Evolutionary conservation across 192 early-diverging fungal genomes (phyloP), one percentile per base, ranked within the genome.

Genomic region (Coemansia erecta): DNA sequence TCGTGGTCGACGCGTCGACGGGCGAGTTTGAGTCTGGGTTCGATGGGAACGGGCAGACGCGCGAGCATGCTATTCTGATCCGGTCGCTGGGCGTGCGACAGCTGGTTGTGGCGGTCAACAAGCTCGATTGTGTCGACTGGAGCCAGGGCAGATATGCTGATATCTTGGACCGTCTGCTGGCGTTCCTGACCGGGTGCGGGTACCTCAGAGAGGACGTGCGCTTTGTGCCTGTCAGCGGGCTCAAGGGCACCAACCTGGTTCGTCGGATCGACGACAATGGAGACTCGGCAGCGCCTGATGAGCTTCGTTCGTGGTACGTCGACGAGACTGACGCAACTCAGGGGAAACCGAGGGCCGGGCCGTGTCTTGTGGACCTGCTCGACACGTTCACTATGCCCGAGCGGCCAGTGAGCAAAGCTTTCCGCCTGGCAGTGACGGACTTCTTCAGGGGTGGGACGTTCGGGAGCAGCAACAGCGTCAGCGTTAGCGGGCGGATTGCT

Each of bases 11-110:
- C 67, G 85, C 90, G 4, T 84, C 88, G 0, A 83, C 81, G 0
- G 95, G 95, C 33, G 95, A 89, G 53, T 98, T 99, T 68, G 97
- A 99, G 68, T 81, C 92, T 6, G 97, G 97, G 12, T 97, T 99
- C 77, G 90, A 94, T 39, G 82, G 82, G 33, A 87, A 91, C 62
- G 97, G 97, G 15, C 95, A 98, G 77, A 98, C 95, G 14, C 89
- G 93, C 48, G 97, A 99, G 72, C 97, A 99, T 60, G 91, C 94
- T 0, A 65, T 97, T 11, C 72, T 99, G 17, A 84, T 94, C n/a
- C 75, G 94, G 50, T 90, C 89, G 80, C 75, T 99, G 41, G 97
- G 97, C 4, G 93, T 99, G 11, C 82, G 83, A 10, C 95, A 98
- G 65, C 62, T 99, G 17, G 84, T 98, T 31, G 87, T 99, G 5